Conservation (phyloP, 1,284 basidiomycete species). For the Phlebopus sp. region DNA sequence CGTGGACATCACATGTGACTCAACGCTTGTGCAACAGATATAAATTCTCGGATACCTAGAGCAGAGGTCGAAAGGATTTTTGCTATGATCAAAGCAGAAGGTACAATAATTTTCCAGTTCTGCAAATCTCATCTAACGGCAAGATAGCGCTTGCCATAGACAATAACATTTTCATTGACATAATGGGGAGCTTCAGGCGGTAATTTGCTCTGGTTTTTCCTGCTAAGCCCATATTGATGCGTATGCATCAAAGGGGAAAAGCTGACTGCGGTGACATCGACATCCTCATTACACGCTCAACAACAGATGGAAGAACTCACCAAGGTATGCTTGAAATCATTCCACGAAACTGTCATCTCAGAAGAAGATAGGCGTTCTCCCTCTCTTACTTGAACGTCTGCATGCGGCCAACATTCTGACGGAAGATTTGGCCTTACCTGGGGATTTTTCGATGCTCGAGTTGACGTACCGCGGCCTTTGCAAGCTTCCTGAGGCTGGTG, state of each 20-base stretch:
- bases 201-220: constrained; percentile 21
- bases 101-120: constrained; percentile 34
- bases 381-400: constrained; percentile 56
- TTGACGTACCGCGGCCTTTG: constrained; percentile 81
- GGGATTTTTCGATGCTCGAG: constrained; percentile 66
- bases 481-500: constrained; percentile 38
- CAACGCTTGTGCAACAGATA: constrained; percentile 43
- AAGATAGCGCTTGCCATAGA: constrained; percentile 66
- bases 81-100: constrained; percentile 65
- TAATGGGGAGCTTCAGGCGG: constrained; percentile 91
- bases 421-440: constrained; percentile 73
- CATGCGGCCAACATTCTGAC: constrained; percentile 62
- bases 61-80: constrained; percentile 75
- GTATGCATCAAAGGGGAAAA: constrained; percentile 53
- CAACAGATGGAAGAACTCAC: constrained; percentile 72
- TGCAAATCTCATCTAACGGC: constrained; percentile 1
- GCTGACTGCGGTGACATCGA: constrained; percentile 86
- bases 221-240: constrained; percentile 2
- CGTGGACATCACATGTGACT: not conserved
- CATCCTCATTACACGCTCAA: constrained; percentile 77
- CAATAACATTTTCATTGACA: constrained; percentile 67
- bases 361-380: constrained; percentile 50
- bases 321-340: constrained; percentile 40
- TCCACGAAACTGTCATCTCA: not conserved
- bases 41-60: constrained; percentile 81